A percentile compares a stretch with the other conserved stretches of the same genome.
Evolutionary conservation across 2,329 filamentous ascomycete species (phyloP).

Genomic region (Alternaria ethzedia): DNA sequence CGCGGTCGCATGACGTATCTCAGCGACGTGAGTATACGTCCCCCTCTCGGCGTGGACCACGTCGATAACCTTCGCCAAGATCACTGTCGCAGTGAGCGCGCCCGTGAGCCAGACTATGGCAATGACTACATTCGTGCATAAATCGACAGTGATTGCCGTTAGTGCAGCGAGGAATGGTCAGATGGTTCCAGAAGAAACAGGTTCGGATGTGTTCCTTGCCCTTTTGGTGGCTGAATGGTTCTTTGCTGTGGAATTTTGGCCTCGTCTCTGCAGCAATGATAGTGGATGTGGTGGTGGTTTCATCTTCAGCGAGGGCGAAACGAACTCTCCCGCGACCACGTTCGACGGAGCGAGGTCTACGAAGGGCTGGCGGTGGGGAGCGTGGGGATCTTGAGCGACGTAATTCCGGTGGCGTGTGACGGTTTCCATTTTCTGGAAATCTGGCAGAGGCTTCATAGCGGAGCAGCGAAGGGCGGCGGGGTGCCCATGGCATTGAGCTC

Average conservation of each 20-base stretch:
- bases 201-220: not conserved
- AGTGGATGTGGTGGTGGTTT: not conserved
- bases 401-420: not conserved
- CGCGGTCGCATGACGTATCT: not conserved
- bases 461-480: not conserved
- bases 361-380: not conserved
- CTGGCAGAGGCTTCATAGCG: not conserved
- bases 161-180: not conserved
- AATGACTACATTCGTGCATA: not conserved
- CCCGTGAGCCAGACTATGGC: not conserved
- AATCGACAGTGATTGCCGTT: not conserved
- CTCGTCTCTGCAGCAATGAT: not conserved
- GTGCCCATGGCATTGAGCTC: not conserved
- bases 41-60: not conserved
- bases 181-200: not conserved
- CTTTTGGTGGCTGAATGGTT: not conserved
- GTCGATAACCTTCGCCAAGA: not conserved
- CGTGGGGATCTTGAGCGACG: not conserved
- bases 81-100: not conserved
- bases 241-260: not conserved
- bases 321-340: not conserved
- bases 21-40: not conserved
- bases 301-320: not conserved
- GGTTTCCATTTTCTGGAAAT: not conserved
- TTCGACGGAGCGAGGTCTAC: not conserved